Evolutionary conservation across 1,284 basidiomycete genomes (phyloP).

Genomic region (Spongispora temasekensis): DNA sequence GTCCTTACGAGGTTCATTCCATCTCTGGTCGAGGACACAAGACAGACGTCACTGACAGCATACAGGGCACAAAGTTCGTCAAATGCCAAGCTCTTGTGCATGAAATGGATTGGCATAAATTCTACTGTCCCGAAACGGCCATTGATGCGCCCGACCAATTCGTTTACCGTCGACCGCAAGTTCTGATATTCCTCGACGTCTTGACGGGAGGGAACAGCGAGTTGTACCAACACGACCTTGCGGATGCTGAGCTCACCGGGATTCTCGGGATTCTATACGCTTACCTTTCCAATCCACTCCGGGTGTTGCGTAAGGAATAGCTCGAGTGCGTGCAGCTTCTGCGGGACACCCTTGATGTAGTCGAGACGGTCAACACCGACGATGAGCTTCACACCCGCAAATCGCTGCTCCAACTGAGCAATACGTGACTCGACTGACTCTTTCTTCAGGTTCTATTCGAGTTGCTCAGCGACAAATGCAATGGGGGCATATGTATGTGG

Average conservation of each 20-base stretch:
- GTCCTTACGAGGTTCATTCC: slow-evolving; percentile 92
- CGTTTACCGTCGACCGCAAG: slow-evolving; percentile 93
- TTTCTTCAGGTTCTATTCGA: slow-evolving; percentile 69
- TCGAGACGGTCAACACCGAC: slow-evolving; percentile 98
- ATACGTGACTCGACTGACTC: slow-evolving; percentile 82
- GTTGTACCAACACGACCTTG: slow-evolving; percentile 93
- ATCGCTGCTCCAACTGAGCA: slow-evolving; percentile 81
- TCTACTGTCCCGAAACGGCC: slow-evolving; percentile 98
- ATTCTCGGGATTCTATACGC: background rate
- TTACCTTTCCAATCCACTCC: slow-evolving; percentile 96
- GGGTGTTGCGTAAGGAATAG: slow-evolving; percentile 97
- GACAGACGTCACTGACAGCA: slow-evolving; percentile 93
- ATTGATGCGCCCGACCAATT: slow-evolving; percentile 97
- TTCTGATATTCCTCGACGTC: slow-evolving; percentile 99
- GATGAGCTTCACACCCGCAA: slow-evolving; percentile 95
- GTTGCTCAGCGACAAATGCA: slow-evolving; percentile 5
- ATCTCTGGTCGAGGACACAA: slow-evolving; percentile 94
- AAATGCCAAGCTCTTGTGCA: slow-evolving; percentile 93
- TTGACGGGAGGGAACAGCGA: slow-evolving; percentile 96
- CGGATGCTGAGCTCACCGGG: slow-evolving; percentile 4
- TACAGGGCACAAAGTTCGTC: slow-evolving; percentile 97
- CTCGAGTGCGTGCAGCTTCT: slow-evolving; percentile 96
- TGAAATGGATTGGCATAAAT: slow-evolving; percentile 99
- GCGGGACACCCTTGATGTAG: slow-evolving; percentile 99
- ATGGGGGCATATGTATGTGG: background rate